Evolutionary conservation across 192 early-diverging fungal species (phyloP), one percentile per base, ranked within the genome.

Genomic region (Linnemannia hyalina): DNA sequence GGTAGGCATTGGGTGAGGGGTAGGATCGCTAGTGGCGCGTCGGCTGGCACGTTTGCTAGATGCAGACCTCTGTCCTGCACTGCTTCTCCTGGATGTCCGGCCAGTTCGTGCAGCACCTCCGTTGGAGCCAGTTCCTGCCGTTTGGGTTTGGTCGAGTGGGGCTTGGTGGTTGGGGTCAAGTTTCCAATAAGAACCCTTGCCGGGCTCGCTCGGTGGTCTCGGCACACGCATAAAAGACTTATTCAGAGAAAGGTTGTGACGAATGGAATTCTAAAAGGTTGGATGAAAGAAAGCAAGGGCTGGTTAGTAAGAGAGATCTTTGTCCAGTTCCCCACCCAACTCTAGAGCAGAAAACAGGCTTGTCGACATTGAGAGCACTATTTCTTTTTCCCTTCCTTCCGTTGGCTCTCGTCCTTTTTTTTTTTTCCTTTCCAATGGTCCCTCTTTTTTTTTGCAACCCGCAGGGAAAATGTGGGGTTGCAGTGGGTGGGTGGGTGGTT

Each of bases 221-320:
- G 95, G 93, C 38, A 96, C 92, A 57, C 95, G 93, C 78, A 96
- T 89, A 89, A 97, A 97, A 41, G 89, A 89, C 81, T 95, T 95
- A 86, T 96, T 97, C 13, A 97, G 89, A 7, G 95, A 96, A 73
- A 97, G 91, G 85, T 97, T 97, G 88, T 97, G 96, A n/a, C 96
- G 92, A 72, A 97, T 94, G 18, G 96, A 97, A 83, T 97, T 97
- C 88, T 96, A 79, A 49, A 26, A 7, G 5, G 75, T 15, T 29
- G 54, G 20, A 42, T 20, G 38, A 23, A 52, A 29, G 38, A 57
- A n/a, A 76, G 35, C 40, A 40, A 60, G 41, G n/a, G 52, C 68
- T 49, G 49, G 15, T 52, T 52, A 52, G 49, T 52, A 16, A 52
- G 49, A n/a, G 23, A 29, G 44, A 41, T 6, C 71, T n/a, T 47